Conservation (phyloP, 2,329 filamentous ascomycete species). For the Fusarium graminum region DNA sequence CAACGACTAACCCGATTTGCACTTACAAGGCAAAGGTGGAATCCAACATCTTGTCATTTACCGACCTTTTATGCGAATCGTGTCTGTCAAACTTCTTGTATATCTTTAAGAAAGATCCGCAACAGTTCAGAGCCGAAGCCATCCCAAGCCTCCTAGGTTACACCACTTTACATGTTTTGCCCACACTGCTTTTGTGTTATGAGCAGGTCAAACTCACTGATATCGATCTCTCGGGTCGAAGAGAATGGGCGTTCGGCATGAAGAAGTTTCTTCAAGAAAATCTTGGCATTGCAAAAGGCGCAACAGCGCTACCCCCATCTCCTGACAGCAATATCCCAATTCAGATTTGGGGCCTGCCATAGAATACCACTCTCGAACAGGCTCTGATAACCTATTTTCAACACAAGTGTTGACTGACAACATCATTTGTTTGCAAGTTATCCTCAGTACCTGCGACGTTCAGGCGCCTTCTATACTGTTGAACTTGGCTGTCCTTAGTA, state of each 20-base stretch:
- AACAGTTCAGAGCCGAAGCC: neutral
- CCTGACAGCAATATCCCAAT: neutral
- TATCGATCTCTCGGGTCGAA: neutral
- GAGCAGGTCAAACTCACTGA: neutral
- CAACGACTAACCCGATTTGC: neutral
- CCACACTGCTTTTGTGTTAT: neutral
- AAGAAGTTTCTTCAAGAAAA: neutral
- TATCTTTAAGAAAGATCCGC: neutral
- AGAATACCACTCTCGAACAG: no score
- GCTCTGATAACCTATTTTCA: no score
- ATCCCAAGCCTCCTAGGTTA: slow-evolving; percentile 1
- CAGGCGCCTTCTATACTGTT: no score
- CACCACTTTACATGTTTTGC: neutral
- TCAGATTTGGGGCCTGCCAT: neutral
- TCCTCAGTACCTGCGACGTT: no score
- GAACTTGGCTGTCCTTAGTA: no score
- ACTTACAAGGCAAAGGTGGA: neutral
- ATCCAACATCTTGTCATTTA: neutral
- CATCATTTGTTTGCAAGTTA: no score
- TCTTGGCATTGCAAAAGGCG: neutral
- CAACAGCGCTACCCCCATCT: neutral
- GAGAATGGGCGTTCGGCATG: neutral
- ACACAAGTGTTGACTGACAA: no score
- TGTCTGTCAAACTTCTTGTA: neutral
- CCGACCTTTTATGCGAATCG: neutral